Evolutionary conservation across 2,329 filamentous ascomycete species (phyloP).

Genomic region (Colletotrichum orbiculare): DNA sequence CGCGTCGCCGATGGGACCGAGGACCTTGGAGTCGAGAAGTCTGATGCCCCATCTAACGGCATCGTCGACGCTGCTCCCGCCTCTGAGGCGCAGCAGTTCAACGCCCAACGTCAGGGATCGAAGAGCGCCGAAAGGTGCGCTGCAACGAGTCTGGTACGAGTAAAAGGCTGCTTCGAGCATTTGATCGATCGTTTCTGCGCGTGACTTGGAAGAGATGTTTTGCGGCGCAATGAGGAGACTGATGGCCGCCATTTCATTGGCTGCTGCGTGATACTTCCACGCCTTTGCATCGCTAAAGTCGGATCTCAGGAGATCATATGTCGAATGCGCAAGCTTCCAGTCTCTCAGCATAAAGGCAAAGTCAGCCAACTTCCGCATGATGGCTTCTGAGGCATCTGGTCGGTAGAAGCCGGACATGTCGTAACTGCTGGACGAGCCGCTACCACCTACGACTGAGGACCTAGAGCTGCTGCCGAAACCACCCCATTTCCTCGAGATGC

Average conservation of each 20-base stretch:
- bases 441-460: constrained; percentile 64
- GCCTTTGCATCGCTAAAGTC: constrained; percentile 97
- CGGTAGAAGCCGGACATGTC: constrained; percentile 85
- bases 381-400: constrained; percentile 85
- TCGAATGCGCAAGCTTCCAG: constrained; percentile 91
- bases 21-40: constrained; percentile 81
- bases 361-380: constrained; percentile 93
- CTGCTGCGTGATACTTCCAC: constrained; percentile 93
- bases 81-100: constrained; percentile 85
- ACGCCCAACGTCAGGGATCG: constrained; percentile 80
- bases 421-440: constrained; percentile 71
- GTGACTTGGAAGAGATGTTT: constrained; percentile 76
- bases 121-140: constrained; percentile 81
- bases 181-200: constrained; percentile 83
- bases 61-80: constrained; percentile 84
- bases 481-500: constrained; percentile 89
- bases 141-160: constrained; percentile 89
- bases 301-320: constrained; percentile 87
- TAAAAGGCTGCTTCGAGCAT: constrained; percentile 93
- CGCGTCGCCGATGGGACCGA: constrained; percentile 81
- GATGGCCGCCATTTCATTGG: constrained; percentile 94
- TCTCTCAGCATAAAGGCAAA: constrained; percentile 98
- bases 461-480: constrained; percentile 79
- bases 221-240: constrained; percentile 83
- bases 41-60: constrained; percentile 87